Evolutionary conservation across 2,329 filamentous ascomycete genomes (phyloP).

Genomic region (Apiospora rasikravindrae): DNA sequence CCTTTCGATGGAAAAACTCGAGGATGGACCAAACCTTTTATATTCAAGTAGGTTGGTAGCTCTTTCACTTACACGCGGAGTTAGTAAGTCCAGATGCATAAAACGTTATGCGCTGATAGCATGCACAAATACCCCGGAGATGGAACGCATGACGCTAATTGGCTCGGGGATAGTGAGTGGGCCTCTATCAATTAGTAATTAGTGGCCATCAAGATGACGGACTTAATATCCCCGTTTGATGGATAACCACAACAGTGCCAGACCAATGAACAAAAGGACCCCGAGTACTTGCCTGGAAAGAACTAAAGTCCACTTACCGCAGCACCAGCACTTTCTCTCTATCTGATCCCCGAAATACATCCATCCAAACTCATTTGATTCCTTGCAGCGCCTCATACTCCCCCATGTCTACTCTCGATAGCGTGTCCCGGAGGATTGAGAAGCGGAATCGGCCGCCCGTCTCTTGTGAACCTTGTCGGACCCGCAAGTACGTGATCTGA

Average conservation of each 20-base stretch:
- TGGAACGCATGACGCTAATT: neutral
- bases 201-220: neutral
- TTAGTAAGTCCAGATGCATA: neutral
- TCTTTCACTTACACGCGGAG: neutral
- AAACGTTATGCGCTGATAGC: neutral
- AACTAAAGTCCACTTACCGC: neutral
- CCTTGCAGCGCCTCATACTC: conserved; percentile 7
- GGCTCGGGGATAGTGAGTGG: neutral
- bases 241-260: neutral
- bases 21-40: neutral
- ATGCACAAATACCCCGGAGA: neutral
- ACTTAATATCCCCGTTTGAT: neutral
- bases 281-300: neutral
- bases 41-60: neutral
- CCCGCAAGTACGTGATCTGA: conserved; percentile 36
- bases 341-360: neutral
- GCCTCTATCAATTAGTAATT: neutral
- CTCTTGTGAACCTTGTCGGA: conserved; percentile 42
- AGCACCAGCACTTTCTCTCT: neutral
- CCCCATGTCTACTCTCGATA: conserved; percentile 20
- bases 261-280: neutral
- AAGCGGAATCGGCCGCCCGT: conserved; percentile 42
- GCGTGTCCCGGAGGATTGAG: conserved; percentile 30
- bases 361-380: neutral
- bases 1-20: neutral